Evolutionary conservation across 495 filamentous ascomycete species (phyloP).

Genomic region (Penicillium dipodomyicola): DNA sequence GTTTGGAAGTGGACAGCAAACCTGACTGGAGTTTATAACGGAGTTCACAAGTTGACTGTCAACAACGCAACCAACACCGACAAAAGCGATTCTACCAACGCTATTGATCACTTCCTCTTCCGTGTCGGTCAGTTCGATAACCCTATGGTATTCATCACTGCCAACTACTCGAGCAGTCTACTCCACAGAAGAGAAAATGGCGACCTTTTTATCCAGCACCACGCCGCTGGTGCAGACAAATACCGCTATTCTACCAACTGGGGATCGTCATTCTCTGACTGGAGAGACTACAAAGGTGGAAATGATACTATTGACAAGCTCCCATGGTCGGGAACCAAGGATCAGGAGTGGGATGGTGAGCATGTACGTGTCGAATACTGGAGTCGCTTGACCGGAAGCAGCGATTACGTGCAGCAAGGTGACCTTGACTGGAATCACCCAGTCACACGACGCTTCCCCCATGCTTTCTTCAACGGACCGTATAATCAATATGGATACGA

Average conservation of each 20-base stretch:
- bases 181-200: slow-evolving; percentile 42
- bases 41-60: slow-evolving; percentile 60
- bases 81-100: slow-evolving; percentile 37
- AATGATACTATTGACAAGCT: slow-evolving; percentile 44
- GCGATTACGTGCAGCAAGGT: slow-evolving; percentile 61
- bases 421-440: slow-evolving; percentile 44
- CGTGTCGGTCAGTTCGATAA: slow-evolving; percentile 58
- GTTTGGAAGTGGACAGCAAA: slow-evolving; percentile 52
- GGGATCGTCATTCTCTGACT: slow-evolving; percentile 58
- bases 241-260: slow-evolving; percentile 65
- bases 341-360: slow-evolving; percentile 62
- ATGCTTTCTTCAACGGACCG: slow-evolving; percentile 62
- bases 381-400: slow-evolving; percentile 61
- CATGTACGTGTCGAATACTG: slow-evolving; percentile 69
- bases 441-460: slow-evolving; percentile 54
- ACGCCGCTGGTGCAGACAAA: slow-evolving; percentile 60
- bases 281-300: slow-evolving; percentile 53
- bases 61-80: slow-evolving; percentile 48
- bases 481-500: slow-evolving; percentile 71
- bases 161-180: slow-evolving; percentile 58
- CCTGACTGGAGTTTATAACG: slow-evolving; percentile 59
- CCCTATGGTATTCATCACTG: slow-evolving; percentile 55
- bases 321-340: slow-evolving; percentile 58
- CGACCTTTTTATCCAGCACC: slow-evolving; percentile 54
- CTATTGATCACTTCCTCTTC: slow-evolving; percentile 55